Conservation (phyloP, 768 basidiomycete species). For the Tricholoma terreum region DNA sequence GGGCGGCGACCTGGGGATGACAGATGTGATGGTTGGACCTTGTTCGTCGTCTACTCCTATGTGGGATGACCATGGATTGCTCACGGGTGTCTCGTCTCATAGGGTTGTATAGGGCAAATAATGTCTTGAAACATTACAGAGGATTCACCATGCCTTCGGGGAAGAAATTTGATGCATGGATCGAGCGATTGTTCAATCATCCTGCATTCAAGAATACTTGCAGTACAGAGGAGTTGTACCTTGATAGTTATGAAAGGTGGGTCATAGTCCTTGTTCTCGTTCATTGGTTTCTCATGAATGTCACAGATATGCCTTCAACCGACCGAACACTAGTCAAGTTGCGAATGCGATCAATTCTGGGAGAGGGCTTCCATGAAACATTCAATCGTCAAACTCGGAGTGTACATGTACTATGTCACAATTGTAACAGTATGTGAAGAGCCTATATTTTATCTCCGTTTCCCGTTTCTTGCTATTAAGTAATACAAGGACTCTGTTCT, state of each 20-base stretch:
- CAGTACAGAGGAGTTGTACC: conserved; percentile 62
- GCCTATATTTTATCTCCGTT: neutral
- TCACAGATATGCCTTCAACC: conserved; percentile 68
- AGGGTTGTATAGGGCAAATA: conserved; percentile 70
- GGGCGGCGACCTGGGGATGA: conserved; percentile 55
- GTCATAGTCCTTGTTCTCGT: neutral
- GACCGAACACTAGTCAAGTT: conserved; percentile 74
- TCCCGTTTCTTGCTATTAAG: too few relatives aligned
- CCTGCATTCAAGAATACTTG: conserved; percentile 66
- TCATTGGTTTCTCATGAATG: neutral
- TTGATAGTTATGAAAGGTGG: conserved; percentile 71
- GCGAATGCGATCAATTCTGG: conserved; percentile 75
- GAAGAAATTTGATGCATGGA: conserved; percentile 49
- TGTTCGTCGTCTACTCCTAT: conserved; percentile 42
- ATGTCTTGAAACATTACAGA: conserved; percentile 64
- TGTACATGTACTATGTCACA: neutral
- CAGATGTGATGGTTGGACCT: conserved; percentile 68
- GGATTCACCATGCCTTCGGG: conserved; percentile 56
- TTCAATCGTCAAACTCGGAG: neutral
- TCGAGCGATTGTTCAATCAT: conserved; percentile 52
- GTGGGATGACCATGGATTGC: too few relatives aligned
- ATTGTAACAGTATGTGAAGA: neutral
- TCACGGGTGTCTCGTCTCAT: neutral
- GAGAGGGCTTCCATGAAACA: conserved; percentile 52
- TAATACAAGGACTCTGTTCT: too few relatives aligned